A percentile compares a stretch with the other conserved stretches of the same genome.
These are phyloP conservation scores for Penicillium brasilianum DNA, from an alignment of 2,329 filamentous ascomycete species.

Conservation along the genomic window DNA sequence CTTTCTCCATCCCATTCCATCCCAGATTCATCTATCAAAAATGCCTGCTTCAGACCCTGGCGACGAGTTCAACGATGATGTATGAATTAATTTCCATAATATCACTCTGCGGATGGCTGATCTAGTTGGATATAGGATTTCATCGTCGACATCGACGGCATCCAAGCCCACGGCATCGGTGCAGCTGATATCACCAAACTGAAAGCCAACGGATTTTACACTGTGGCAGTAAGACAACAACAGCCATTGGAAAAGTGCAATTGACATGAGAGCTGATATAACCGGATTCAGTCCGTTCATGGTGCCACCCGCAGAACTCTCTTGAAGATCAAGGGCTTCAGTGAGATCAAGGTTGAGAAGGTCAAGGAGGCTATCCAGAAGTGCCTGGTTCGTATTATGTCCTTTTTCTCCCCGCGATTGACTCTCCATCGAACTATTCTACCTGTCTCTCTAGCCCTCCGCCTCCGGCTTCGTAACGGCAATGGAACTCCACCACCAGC, in stretches of 20 bases:
- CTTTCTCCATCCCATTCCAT: constrained; percentile 1
- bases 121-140: constrained; percentile 47
- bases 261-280: not conserved
- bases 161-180: constrained; percentile 70
- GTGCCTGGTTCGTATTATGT: constrained; percentile 53
- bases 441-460: constrained; percentile 52
- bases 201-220: constrained; percentile 66
- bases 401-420: not conserved
- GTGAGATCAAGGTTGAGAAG: constrained; percentile 72
- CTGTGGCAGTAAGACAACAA: constrained; percentile 60
- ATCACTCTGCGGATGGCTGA: constrained; percentile 20
- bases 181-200: constrained; percentile 69
- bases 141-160: constrained; percentile 69
- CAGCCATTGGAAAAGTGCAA: not conserved
- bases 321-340: constrained; percentile 71
- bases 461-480: constrained; percentile 68
- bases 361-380: constrained; percentile 70
- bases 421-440: not conserved
- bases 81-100: constrained; percentile 28
- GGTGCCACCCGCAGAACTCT: constrained; percentile 64
- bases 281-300: constrained; percentile 60
- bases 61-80: constrained; percentile 59
- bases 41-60: constrained; percentile 61
- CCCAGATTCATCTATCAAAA: constrained; percentile 19
- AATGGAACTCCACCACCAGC: constrained; percentile 66